phyloP scores from a whole-genome alignment of 2,329 filamentous ascomycete genomes.

The Verticillium alfalfae region DNA sequence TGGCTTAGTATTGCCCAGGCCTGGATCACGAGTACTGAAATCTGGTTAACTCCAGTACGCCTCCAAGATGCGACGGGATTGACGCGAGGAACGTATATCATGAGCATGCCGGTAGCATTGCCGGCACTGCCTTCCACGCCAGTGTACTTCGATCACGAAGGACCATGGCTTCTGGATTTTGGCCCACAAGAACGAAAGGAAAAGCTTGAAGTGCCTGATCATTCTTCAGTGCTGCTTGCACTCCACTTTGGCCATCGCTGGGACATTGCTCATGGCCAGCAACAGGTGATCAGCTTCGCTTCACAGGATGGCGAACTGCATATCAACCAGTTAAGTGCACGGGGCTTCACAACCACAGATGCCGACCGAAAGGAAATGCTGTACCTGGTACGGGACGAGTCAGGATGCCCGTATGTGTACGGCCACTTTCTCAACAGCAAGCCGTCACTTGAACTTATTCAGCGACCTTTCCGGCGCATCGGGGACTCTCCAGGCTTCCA shows the following conservation, averaged over 20 bases:
- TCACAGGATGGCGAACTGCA: slow-evolving; percentile 17
- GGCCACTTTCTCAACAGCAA: slow-evolving; percentile 33
- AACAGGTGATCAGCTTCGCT: slow-evolving; percentile 38
- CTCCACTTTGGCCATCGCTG: slow-evolving; percentile 45
- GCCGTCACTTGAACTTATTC: slow-evolving; percentile 34
- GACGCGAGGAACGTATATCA: slow-evolving; percentile 29
- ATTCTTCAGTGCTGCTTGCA: slow-evolving; percentile 38
- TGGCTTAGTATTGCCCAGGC: slow-evolving; percentile 37
- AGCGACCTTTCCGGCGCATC: slow-evolving; percentile 27
- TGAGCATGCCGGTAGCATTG: slow-evolving; percentile 37
- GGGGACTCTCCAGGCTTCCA: slow-evolving; percentile 11
- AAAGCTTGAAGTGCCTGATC: slow-evolving; percentile 24
- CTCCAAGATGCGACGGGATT: slow-evolving; percentile 20
- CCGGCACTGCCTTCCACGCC: slow-evolving; percentile 27
- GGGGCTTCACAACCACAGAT: slow-evolving; percentile 16
- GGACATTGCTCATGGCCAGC: slow-evolving; percentile 23
- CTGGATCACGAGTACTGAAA: slow-evolving; percentile 31
- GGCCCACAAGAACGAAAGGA: slow-evolving; percentile 10
- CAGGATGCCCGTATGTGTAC: slow-evolving; percentile 32
- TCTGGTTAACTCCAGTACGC: slow-evolving; percentile 12
- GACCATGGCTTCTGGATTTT: slow-evolving; percentile 30
- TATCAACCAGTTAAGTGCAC: slow-evolving; percentile 22
- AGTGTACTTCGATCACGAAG: slow-evolving; percentile 31
- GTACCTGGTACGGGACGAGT: slow-evolving; percentile 34
- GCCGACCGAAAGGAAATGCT: slow-evolving; percentile 12